Base-by-base conservation (phyloP, 2,329 filamentous ascomycete genomes). In the Arthroderma uncinatum region DNA sequence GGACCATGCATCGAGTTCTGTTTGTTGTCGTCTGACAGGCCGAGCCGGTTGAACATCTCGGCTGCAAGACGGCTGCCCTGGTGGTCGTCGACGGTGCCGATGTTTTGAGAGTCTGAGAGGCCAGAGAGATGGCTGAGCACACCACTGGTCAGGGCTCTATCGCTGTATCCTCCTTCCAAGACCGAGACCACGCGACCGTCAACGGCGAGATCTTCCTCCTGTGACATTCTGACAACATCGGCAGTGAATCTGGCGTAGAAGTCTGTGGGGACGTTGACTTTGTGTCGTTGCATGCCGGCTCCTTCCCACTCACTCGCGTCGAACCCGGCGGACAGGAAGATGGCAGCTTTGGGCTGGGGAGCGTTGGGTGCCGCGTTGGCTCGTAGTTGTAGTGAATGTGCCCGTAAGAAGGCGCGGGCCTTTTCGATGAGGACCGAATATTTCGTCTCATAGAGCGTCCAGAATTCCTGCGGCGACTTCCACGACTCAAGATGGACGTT, bases 291-390 rank as follows among this genome's bases (percentile, higher is more conserved):
- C 93, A 98, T 98, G 2, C 89, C 89, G 2, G 81, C 78, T 16
- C 87, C 84, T 70, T 98, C 93, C 84, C 88, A 94, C 68, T 98
- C 90, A 67, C 91, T 96, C 2, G 93, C 93, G 72, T 98, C 93
- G 63, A 98, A 98, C 0, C 93, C 94, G 1, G 93, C 91, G 48
- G 92, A 97, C 53, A 98, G 75, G 73, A 98, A 98, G 48, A 98
- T 90, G 34, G 89, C 92, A 1, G 87, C 88, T 65, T 86, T 92
- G 2, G 90, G 86, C 23, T 75, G 75, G 34, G 83, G 79, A 39
- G 82, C 80, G 54, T 77, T 79, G 8, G 79, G 73, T 0, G 79
- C 74, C 16, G 76, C 74, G 8, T 75, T 77, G 12, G 50, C 33
- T 10, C 34, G 12, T 30, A 93, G 73, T 30, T 82, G 81, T 44